Evolutionary conservation across 2,329 filamentous ascomycete genomes (phyloP), one percentile per base, ranked within the genome.

Genomic region (Trichoderma sp.): DNA sequence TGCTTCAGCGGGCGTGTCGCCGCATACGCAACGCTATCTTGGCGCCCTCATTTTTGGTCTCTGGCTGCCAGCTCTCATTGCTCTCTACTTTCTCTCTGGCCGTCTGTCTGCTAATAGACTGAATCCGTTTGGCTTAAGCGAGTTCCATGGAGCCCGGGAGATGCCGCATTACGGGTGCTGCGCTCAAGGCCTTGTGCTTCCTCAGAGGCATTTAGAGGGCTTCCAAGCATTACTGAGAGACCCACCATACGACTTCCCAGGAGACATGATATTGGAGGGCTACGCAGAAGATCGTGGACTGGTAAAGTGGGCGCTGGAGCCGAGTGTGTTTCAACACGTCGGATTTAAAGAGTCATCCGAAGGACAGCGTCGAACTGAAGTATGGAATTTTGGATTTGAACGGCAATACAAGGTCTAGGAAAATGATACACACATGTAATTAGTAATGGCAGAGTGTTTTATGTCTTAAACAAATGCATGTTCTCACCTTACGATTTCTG

Each of bases 111-210:
- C 75, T 4, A 70, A 73, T 24, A 74, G 77, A 16, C 18, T 79
- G 6, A 74, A 71, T 68, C 64, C 73, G 2, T 18, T 73, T n/a
- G 2, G 72, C 60, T 26, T 32, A 37, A 56, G 59, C 59, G 46
- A 21, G n/a, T 59, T 46, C 46, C 56, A 32, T 4, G 71, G 74
- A 26, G 75, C 79, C 0, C 74, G 76, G 7, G 75, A 78, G 71
- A 81, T 81, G 79, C 75, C 77, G 13, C 73, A 74, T 5, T 81
- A 80, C 52, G 79, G 79, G 0, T 81, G 79, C 69, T 81, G 79
- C 67, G 76, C 79, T 0, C 79, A 81, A 66, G 79, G 79, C 0
- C 71, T 80, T 2, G 75, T 80, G 3, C 79, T 79, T 46, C 77
- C 79, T 4, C 68, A 71, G 7, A 74, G 74, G 2, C 76, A 80